Conservation (phyloP, 1,284 basidiomycete genomes). For the Termitomyces sp. region DNA sequence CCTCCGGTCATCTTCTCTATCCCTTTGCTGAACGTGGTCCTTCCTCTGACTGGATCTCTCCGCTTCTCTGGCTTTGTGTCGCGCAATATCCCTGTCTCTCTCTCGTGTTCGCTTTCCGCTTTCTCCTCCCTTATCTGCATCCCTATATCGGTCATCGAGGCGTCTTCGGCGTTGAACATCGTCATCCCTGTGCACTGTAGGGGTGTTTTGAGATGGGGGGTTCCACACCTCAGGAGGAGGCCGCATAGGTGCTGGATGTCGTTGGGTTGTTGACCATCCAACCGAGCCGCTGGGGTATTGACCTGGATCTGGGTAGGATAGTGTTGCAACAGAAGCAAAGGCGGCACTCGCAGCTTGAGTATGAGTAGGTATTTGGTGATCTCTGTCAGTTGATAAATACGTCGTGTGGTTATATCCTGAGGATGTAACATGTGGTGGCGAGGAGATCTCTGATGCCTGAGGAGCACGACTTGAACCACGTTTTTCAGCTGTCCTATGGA, state of each 20-base stretch:
- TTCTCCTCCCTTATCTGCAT: conserved; percentile 5
- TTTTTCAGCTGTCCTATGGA: conserved; percentile 22
- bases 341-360: background rate
- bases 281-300: background rate
- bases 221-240: conserved; percentile 20
- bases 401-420: conserved; percentile 14
- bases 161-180: background rate
- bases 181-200: conserved; percentile 6
- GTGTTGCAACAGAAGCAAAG: background rate
- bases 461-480: conserved; percentile 26
- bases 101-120: conserved; percentile 7
- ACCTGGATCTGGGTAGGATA: conserved; percentile 3
- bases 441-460: conserved; percentile 11
- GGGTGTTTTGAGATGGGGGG: conserved; percentile 18
- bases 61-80: conserved; percentile 4
- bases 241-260: conserved; percentile 11
- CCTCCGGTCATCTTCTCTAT: background rate
- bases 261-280: conserved; percentile 10
- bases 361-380: background rate
- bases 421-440: conserved; percentile 2
- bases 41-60: conserved; percentile 1
- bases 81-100: background rate
- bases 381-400: conserved; percentile 9
- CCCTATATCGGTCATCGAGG: background rate
- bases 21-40: conserved; percentile 1